Base-by-base conservation (phyloP, 306 rosid genomes). In the Medicago lupulina region DNA sequence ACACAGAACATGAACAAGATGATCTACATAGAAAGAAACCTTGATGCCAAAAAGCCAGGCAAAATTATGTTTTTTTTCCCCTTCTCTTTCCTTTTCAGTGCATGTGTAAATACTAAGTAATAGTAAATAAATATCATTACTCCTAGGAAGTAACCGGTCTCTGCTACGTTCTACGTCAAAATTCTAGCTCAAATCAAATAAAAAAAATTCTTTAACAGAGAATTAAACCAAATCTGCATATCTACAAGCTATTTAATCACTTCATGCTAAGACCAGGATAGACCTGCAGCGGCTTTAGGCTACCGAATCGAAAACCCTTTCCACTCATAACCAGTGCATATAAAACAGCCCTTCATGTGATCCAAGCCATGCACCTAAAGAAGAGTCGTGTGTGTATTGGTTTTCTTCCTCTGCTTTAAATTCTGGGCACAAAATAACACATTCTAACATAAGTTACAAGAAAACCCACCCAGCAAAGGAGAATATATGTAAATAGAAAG, bases 291-390 rank as follows among this genome's bases (percentile, higher is more conserved):
- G 23, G 39, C 47, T 38, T 49, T 10, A 55, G 36, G 41, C 9
- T 9, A 28, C 23, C 17, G 19, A 17, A 34, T 49, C 70, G 23
- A 53, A 28, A 34, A 38, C 50, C 82, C 9, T 61, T 73, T 15
- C 67, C 47, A 19, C 46, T 71, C 85, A 81, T 73, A 21, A 65
- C 90, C 90, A 92, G 50, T 77, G 72, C 93, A 85, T 82, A 84
- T 89, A 95, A 83, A 68, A 89, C 9, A 95, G 79, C 67, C 97
- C 95, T 78, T 81, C 92, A 12, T 46, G 76, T 51, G 98, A 90
- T 83, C 96, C 97, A 86, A 95, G 83, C 97, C 97, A 92, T 40
- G 97, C 93, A 50, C 90, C 88, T 16, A 61, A 54, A 60, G 88
- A 73, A 67, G 67, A 44, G 23, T 76, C 74, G 46, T 69, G 59